Evolutionary conservation across 805 yeast species (phyloP), one percentile per base, ranked within the genome.

Genomic region (Soucietia sequanensis): DNA sequence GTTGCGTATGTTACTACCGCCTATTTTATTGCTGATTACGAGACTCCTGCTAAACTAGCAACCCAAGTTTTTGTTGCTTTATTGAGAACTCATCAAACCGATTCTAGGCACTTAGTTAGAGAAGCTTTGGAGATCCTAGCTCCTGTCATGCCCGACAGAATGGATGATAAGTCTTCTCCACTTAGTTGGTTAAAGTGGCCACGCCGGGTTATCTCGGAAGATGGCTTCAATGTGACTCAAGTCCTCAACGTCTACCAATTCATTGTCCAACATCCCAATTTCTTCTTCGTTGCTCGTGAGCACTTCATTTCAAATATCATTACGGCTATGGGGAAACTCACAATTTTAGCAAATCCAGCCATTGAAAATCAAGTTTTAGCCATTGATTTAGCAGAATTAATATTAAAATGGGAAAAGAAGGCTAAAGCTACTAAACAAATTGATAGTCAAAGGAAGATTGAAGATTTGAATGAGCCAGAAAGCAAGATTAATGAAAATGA

Each of bases 161-260:
- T 84, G 60, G 67, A 67, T 1, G 67, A 68, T 15, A 65, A 64
- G 6, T 86, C 79, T 0, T 67, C 76, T 5, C 74, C 79, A 6
- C 65, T 72, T 40, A 70, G 69, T 35, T 93, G 98, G 98, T 75
- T 93, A 33, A 90, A 86, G 46, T 89, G 96, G 90, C 95, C 96
- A 0, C 80, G 97, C 45, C 73, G 97, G 34, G 93, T 91, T 2
- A 69, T 93, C 10, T 81, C 90, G 2, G 98, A 95, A 53, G 95
- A 89, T 51, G 91, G 93, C 0, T 84, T 81, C 53, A 88, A 80
- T 49, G 89, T 88, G 3, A 78, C 82, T 2, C 96, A 88, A 51
- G 96, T 90, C 24, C 66, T 86, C 41, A 84, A 86, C 40, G 84
- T 93, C 9, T 93, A 88, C 47, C 95, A 88, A 52, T 88, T 91